Evolutionary conservation across 1,139 yeast species (phyloP), one percentile per base, ranked within the genome.

Genomic region (Yamadazyma dushanensis): DNA sequence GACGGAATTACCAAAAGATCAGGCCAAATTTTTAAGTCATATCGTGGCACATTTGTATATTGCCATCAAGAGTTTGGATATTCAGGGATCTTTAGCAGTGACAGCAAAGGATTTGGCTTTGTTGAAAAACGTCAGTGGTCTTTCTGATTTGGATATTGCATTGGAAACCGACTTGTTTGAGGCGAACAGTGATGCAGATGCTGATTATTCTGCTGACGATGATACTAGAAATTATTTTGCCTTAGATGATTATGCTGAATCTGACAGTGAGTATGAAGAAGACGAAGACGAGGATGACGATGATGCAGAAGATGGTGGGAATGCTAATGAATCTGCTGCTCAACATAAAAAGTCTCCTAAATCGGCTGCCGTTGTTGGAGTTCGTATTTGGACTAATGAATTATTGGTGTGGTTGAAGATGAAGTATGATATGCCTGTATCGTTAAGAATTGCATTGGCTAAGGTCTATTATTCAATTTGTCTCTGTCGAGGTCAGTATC

Each of bases 331-430:
- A 17, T 51, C 50, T 18, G 57, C 54, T 23, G 55, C 37, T 32
- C 75, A 77, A 38, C 78, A 81, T 41, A 80, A 80, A 45, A 72
- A 78, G 11, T 71, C 82, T 3, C 80, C 84, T 4, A 73, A 76
- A 46, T 79, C 87, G 0, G 85, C 94, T 1, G 80, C 92, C 0
- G 82, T 85, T 4, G 80, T 85, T 8, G 76, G 83, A 28, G 83
- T 87, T 8, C 74, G 83, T 37, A 87, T 85, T 43, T 90, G 97
- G 96, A 85, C 97, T 0, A 82, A 86, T 39, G 97, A 89, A 56
- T 70, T 92, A 44, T 73, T 80, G 38, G 82, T 85, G 29, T 85
- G 96, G 79, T 61, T 89, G 43, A 76, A 76, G 45, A 82, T 85
- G 78, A 88, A 88, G 55, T 82, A 85, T 51, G 86, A 83, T 37